Conservation (phyloP, 257 asterid species). For the Lycium ferocissimum region DNA sequence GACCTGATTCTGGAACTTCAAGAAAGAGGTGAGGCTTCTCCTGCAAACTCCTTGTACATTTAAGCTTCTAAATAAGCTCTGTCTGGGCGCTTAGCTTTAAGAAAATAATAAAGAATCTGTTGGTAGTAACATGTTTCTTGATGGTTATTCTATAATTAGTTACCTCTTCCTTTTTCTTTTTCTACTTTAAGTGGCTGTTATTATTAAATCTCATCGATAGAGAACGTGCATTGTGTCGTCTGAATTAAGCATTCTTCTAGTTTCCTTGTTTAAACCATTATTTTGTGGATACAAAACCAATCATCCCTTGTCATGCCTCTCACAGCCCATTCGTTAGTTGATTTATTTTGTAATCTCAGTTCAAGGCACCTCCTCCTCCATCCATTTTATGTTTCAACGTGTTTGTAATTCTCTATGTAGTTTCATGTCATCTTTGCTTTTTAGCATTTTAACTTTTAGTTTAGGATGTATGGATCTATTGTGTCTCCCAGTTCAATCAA, state of each 20-base stretch:
- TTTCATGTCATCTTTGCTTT: not conserved
- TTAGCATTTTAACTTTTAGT: constrained; percentile 1
- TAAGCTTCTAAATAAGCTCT: constrained; percentile 23
- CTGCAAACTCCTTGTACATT: not conserved
- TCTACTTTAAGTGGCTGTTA: not conserved
- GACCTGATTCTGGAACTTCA: constrained; percentile 71
- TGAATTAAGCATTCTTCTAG: not conserved
- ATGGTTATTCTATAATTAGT: constrained; percentile 9
- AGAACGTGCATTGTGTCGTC: not conserved
- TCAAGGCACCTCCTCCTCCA: not conserved
- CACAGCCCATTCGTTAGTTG: not conserved
- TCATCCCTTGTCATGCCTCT: constrained; percentile 21
- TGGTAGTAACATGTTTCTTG: constrained; percentile 10
- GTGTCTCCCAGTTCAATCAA: not conserved
- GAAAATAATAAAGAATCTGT: constrained; percentile 15
- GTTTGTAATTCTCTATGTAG: not conserved
- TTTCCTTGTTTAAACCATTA: not conserved
- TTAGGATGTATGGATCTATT: constrained; percentile 13
- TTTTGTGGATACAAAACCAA: constrained; percentile 11
- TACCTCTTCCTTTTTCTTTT: not conserved
- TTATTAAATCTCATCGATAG: not conserved
- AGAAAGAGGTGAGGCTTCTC: constrained; percentile 52
- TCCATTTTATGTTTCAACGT: constrained; percentile 18
- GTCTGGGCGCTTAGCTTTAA: not conserved
- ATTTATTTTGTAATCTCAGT: not conserved